phyloP scores from a whole-genome alignment of 2,329 filamentous ascomycete species.

The Colletotrichum lupini region DNA sequence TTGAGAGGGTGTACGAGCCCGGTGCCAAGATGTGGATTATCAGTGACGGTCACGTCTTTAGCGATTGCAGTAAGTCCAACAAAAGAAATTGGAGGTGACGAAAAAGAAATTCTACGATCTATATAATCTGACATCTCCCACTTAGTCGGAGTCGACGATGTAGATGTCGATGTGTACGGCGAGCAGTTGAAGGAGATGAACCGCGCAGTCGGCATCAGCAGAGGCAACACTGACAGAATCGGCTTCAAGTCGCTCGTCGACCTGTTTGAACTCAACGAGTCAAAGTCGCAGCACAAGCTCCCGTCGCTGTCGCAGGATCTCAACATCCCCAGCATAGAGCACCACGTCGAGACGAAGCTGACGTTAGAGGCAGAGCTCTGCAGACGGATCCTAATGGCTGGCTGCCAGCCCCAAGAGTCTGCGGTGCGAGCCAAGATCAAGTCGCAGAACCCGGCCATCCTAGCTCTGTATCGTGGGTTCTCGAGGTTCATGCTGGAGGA shows the following conservation, averaged over 20 bases:
- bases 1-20: constrained; percentile 45
- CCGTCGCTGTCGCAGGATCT: constrained; percentile 7
- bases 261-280: constrained; percentile 49
- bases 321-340: constrained; percentile 49
- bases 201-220: constrained; percentile 39
- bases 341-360: constrained; percentile 40
- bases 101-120: not conserved
- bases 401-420: constrained; percentile 46
- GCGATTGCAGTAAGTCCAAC: constrained; percentile 50
- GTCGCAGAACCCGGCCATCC: constrained; percentile 43
- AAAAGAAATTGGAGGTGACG: not conserved
- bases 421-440: constrained; percentile 42
- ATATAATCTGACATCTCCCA: not conserved
- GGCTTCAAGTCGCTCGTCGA: constrained; percentile 44
- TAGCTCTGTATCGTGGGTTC: constrained; percentile 69
- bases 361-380: constrained; percentile 44
- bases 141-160: constrained; percentile 55
- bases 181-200: constrained; percentile 51
- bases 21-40: constrained; percentile 50
- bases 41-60: constrained; percentile 54
- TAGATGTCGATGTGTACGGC: constrained; percentile 52
- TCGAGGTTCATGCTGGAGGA: constrained; percentile 65
- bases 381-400: constrained; percentile 47
- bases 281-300: constrained; percentile 37
- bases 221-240: constrained; percentile 39